Conservation (phyloP, 805 yeast species). For the Kluyveromyces siamensis region DNA sequence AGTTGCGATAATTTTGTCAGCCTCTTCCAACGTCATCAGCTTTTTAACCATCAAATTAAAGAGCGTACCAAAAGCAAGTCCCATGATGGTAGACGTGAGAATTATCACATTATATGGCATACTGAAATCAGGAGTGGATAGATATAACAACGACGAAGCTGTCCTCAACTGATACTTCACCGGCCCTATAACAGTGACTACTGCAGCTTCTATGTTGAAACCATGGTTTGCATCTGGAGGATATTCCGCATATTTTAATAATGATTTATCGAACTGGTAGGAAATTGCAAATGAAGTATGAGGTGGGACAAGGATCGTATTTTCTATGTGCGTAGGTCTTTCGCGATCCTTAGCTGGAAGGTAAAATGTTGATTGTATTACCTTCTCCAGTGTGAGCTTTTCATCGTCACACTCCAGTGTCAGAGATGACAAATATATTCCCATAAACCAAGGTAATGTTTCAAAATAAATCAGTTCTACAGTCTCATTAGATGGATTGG, state of each 20-base stretch:
- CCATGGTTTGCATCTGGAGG: constrained; percentile 99
- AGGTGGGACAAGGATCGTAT: constrained; percentile 57
- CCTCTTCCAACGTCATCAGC: constrained; percentile 67
- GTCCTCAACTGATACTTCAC: constrained; percentile 54
- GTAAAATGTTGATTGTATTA: constrained; percentile 49
- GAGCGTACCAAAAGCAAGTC: constrained; percentile 80
- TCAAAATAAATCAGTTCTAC: constrained; percentile 61
- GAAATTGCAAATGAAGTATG: constrained; percentile 49
- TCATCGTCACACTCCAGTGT: constrained; percentile 23
- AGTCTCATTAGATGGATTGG: constrained; percentile 49
- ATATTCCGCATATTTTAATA: constrained; percentile 78
- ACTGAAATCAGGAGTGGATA: constrained; percentile 96
- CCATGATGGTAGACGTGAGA: constrained; percentile 86
- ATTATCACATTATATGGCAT: constrained; percentile 98
- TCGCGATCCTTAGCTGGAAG: constrained; percentile 71
- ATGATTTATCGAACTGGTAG: constrained; percentile 79
- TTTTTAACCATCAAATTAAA: constrained; percentile 70
- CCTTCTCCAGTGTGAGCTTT: constrained; percentile 20
- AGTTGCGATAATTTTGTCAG: constrained; percentile 28
- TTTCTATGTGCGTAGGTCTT: constrained; percentile 78
- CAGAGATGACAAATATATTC: constrained; percentile 69
- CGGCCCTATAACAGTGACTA: constrained; percentile 47
- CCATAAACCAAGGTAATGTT: constrained; percentile 87
- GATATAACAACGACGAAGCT: constrained; percentile 71
- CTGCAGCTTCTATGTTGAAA: constrained; percentile 88